Evolutionary conservation across 208 protist genomes (phyloP).

Genomic region (Leishmania lainsoni): DNA sequence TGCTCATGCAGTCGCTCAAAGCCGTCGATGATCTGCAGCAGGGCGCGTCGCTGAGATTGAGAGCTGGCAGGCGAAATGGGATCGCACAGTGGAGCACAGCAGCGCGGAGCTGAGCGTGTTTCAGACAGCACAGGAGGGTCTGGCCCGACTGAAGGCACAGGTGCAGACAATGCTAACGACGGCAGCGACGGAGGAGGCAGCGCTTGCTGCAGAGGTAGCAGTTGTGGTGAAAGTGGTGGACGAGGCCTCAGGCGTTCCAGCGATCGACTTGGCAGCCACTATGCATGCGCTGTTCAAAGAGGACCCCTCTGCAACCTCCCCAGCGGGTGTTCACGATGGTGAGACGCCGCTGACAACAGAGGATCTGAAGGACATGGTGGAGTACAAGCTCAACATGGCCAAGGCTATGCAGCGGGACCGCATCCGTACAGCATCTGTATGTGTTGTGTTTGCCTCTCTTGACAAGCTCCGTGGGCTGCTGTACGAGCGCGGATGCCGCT

Average conservation of each 20-base stretch:
- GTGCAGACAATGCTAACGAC: conserved; percentile 58
- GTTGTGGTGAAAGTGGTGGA: conserved; percentile 24
- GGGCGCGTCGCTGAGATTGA: conserved; percentile 42
- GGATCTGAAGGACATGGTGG: conserved; percentile 29
- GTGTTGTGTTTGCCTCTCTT: conserved; percentile 50
- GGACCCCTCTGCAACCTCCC: conserved; percentile 9
- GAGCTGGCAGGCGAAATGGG: conserved; percentile 36
- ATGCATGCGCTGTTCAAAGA: conserved; percentile 34
- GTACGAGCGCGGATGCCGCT: conserved; percentile 63
- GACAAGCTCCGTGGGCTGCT: conserved; percentile 67
- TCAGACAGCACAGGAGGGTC: conserved; percentile 57
- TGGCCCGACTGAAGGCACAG: conserved; percentile 67
- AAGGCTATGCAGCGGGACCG: conserved; percentile 43
- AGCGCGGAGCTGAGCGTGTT: conserved; percentile 67
- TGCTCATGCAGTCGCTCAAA: conserved; percentile 13
- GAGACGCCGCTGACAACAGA: conserved; percentile 30
- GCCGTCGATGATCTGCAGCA: conserved; percentile 46
- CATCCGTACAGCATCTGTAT: conserved; percentile 44
- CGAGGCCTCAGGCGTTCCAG: conserved; percentile 21
- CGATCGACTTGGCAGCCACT: conserved; percentile 29
- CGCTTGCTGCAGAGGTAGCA: conserved; percentile 38
- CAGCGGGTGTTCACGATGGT: conserved; percentile 6
- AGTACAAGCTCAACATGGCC: conserved; percentile 32
- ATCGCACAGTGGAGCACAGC: conserved; percentile 49
- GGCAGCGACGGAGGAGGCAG: conserved; percentile 54